Evolutionary conservation across 2,329 filamentous ascomycete species (phyloP).

Genomic region (Rosellinia necatrix): DNA sequence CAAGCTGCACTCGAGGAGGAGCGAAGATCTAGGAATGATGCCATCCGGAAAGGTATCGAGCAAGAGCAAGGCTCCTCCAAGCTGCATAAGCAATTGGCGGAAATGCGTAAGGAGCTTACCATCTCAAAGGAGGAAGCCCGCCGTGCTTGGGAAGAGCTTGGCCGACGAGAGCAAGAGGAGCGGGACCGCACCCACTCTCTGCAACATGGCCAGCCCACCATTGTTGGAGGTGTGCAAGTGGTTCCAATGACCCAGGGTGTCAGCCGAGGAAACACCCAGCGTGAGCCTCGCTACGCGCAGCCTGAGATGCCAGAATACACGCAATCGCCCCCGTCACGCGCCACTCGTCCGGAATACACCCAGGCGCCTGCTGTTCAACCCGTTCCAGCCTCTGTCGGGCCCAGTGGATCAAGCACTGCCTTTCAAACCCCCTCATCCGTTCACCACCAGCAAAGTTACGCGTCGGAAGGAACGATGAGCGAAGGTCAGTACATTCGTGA

Average conservation of each 20-base stretch:
- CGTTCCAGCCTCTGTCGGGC: conserved; percentile 45
- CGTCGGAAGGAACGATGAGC: conserved; percentile 66
- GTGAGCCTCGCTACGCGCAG: conserved; percentile 44
- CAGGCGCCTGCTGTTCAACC: conserved; percentile 51
- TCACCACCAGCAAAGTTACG: conserved; percentile 53
- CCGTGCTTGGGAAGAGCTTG: conserved; percentile 95
- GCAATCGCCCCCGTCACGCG: conserved; percentile 35
- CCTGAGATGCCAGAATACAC: conserved; percentile 41
- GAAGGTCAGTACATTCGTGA: conserved; percentile 75
- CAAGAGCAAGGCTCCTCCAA: conserved; percentile 71
- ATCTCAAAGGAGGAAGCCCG: conserved; percentile 97
- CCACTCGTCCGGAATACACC: conserved; percentile 45
- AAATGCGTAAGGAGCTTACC: conserved; percentile 89
- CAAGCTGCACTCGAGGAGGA: conserved; percentile 77
- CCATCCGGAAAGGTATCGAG: conserved; percentile 67
- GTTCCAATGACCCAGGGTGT: conserved; percentile 85
- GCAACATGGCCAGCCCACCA: conserved; percentile 82
- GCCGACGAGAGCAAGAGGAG: conserved; percentile 89
- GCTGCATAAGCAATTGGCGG: conserved; percentile 77
- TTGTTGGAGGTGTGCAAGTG: conserved; percentile 92
- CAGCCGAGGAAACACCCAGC: conserved; percentile 56
- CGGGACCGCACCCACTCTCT: conserved; percentile 84
- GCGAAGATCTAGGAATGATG: conserved; percentile 69
- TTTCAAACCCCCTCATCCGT: conserved; percentile 50
- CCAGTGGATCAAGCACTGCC: conserved; percentile 41